Base-by-base conservation (phyloP, 495 filamentous ascomycete species). In the Aspergillus baeticus region DNA sequence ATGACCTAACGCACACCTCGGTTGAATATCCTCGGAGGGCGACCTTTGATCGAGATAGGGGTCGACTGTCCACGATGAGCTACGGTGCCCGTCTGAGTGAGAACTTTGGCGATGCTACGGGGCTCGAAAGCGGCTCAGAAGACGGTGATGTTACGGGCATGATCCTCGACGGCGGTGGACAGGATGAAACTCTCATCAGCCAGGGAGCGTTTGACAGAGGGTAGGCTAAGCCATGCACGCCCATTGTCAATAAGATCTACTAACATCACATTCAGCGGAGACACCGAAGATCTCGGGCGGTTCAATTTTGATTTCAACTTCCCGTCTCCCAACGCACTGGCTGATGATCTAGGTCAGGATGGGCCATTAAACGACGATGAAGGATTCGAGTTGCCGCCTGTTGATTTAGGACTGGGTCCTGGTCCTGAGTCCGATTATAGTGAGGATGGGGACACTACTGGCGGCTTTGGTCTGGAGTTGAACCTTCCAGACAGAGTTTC, bases 21-120 rank as follows among this genome's bases (percentile, higher is more conserved):
- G 78, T 92, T 31, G 90, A 93, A 68, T 74, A 88, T 42, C 81
- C 85, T 10, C 75, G 87, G 48, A 74, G 87, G 51, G 87, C 83
- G 17, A 59, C 75, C 10, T 80, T 70, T 44, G 84, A 88, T 57
- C 72, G 78, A 47, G 73, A 70, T 22, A 63, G 63, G 20, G 57
- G 69, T 8, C 70, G 78, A 33, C 57, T 83, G 11, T 78, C 79
- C 10, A 74, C 81, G 67, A 80, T 81, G 58, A 84, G 82, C 59
- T 77, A 78, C 57, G 79, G 77, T 10, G 82, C 75, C 43, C 69
- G 84, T 41, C 72, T 86, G 62, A 92, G 86, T 64, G 89, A 90
- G 69, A 64, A 85, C 79, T 69, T 87, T 69, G 59, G 70, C 51
- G 66, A 72, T 71, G 41, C 75, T 65, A 67, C 69, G 65, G 66